Base-by-base conservation (phyloP, 352 stramenopile genomes). In the Hyaloperonospora arabidopsidis region DNA sequence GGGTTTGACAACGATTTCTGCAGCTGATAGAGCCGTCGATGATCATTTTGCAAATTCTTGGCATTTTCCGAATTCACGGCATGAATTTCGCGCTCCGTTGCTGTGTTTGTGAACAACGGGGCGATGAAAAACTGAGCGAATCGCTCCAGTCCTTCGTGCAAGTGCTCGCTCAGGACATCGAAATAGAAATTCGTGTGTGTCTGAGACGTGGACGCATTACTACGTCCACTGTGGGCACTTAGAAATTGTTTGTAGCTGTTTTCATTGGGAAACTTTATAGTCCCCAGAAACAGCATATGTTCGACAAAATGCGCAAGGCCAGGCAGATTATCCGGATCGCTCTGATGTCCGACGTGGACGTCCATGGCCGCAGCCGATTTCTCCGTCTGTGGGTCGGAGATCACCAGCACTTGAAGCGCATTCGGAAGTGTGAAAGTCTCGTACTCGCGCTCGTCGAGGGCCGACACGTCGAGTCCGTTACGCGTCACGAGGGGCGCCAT, bases 161-260 rank as follows among this genome's bases (percentile, higher is more conserved):
- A 63, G 19, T 87, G 74, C 5, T 82, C 73, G 25, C 76, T 84
- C 21, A 89, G 71, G 46, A 98, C 83, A 57, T 97, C 89, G 68
- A 98, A 98, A 75, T 98, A 97, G 67, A 97, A 99, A 53, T 97
- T 96, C 12, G 96, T 99, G 69, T 97, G 83, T 70, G 97, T 95
- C 55, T 78, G 82, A 54, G 92, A 96, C 45, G 96, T 99, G 49
- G 95, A 98, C 22, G 96, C 96, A 74, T 99, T 99, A 59, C 81
- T 96, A 18, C 75, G 83, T 0, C 96, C 96, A 58, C 94, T 95
- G 69, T 98, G 93, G 10, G 79, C 67, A 39, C 78, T 87, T n/a
- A 99, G 61, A 60, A 93, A 98, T 52, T 85, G 72, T 62, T 90
- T 86, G 69, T 97, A 98, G 34, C 78, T 94, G 70, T 97, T 95